Evolutionary conservation across 169 alveolate species (phyloP).

Genomic region (Cryptosporidium viatorum): DNA sequence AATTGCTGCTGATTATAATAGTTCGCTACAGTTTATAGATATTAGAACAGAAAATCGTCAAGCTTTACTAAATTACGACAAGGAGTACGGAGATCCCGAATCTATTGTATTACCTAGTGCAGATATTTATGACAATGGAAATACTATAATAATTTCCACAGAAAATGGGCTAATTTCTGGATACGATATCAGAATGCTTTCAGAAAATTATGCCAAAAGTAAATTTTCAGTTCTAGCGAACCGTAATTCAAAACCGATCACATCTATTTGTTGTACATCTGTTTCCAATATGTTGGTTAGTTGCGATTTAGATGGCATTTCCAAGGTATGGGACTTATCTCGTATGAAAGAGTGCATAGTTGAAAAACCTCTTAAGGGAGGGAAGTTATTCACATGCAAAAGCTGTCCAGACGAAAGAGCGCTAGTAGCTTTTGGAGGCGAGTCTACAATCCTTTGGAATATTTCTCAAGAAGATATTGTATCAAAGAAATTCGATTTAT

Average conservation of each 20-base stretch:
- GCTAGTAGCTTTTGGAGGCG: slow-evolving; percentile 72
- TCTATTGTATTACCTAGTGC: slow-evolving; percentile 24
- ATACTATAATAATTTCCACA: slow-evolving; percentile 32
- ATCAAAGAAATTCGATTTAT: background rate
- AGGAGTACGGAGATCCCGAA: slow-evolving; percentile 67
- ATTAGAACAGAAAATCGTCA: slow-evolving; percentile 7
- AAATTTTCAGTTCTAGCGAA: slow-evolving; percentile 27
- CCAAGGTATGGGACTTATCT: slow-evolving; percentile 56
- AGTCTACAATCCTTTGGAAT: slow-evolving; percentile 52
- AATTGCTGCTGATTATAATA: slow-evolving; percentile 63
- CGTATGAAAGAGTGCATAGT: slow-evolving; percentile 17
- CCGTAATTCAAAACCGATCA: slow-evolving; percentile 38
- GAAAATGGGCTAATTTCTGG: slow-evolving; percentile 62
- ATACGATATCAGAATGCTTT: slow-evolving; percentile 36
- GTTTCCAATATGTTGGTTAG: slow-evolving; percentile 57
- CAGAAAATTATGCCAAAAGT: background rate
- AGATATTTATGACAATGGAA: slow-evolving; percentile 19
- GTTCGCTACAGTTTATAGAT: slow-evolving; percentile 26
- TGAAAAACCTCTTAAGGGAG: slow-evolving; percentile 41
- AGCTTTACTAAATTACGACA: slow-evolving; percentile 11
- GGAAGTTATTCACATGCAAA: slow-evolving; percentile 40
- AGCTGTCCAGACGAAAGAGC: slow-evolving; percentile 69
- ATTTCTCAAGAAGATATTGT: slow-evolving; percentile 50
- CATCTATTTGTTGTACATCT: slow-evolving; percentile 42
- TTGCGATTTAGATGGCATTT: slow-evolving; percentile 36